Evolutionary conservation across 495 filamentous ascomycete genomes (phyloP), one percentile per base, ranked within the genome.

Genomic region (Trypethelium eluteriae): DNA sequence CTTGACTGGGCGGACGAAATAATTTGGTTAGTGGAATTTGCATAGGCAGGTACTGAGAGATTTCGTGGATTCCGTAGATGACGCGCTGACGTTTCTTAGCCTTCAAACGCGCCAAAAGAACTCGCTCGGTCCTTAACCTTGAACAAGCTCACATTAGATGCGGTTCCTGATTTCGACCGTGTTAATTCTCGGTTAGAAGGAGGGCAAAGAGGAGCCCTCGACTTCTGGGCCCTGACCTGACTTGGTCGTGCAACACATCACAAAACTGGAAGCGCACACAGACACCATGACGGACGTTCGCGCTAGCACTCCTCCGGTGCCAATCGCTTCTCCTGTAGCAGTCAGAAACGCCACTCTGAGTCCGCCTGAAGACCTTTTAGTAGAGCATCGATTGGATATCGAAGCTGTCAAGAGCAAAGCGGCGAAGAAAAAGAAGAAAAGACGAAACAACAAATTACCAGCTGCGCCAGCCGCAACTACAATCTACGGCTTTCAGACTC

Each of bases 401-500:
- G 72, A 74, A 39, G 56, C 68, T 6, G 70, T 78, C 35, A 47
- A 64, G 38, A 71, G 72, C 64, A 76, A 74, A 50, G 74, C 74
- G 0, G 72, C 69, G 66, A 74, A 76, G 72, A 72, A 72, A 36
- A 87, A 81, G 74, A 85, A 82, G 72, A 79, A 82, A 71, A 79
- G 82, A 68, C 80, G 78, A 72, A 73, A 75, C 62, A 71, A 64
- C 34, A 74, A 73, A 65, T 70, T 72, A 10, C 72, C 78, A 66
- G 84, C 82, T 36, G 79, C 83, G 44, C 84, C 86, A 49, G 90
- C 92, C 50, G 79, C 86, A 68, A 88, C 82, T 38, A 90, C 88
- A 44, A 85, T 93, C 53, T 87, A 85, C 71, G 92, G 92, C 5
- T 93, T 95, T 71, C 71, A 78, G n/a, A 92, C 89, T n/a, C 90